Percentiles rank a stretch among this genome's conserved stretches.
Evolutionary conservation across 2,329 filamentous ascomycete species (phyloP).

Genomic region (Stagonosporopsis rhizophila): DNA sequence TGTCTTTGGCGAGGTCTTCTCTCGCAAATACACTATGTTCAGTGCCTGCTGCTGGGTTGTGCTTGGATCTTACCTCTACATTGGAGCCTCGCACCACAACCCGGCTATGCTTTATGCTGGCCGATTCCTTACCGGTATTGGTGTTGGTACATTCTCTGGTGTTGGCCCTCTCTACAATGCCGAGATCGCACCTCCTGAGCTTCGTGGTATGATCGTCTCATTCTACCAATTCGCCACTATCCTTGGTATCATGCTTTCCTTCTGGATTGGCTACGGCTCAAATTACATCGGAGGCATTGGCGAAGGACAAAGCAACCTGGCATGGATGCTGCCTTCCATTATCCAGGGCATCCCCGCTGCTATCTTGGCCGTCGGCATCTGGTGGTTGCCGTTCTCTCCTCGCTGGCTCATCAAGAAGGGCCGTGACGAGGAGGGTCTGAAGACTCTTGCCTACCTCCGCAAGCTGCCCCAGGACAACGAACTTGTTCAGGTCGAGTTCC

Average conservation of each 20-base stretch:
- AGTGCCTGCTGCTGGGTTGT: conserved; percentile 55
- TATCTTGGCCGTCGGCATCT: conserved; percentile 35
- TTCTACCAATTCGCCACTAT: conserved; percentile 42
- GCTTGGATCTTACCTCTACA: conserved; percentile 52
- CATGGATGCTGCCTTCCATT: conserved; percentile 37
- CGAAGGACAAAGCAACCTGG: conserved; percentile 35
- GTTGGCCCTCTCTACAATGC: conserved; percentile 58
- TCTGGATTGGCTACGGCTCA: conserved; percentile 42
- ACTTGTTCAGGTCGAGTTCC: conserved; percentile 54
- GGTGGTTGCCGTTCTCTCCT: conserved; percentile 37
- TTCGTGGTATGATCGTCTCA: conserved; percentile 39
- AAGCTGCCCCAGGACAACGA: conserved; percentile 41
- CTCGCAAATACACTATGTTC: conserved; percentile 62
- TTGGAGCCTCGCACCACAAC: conserved; percentile 52
- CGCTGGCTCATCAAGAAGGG: conserved; percentile 39
- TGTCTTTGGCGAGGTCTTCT: conserved; percentile 59
- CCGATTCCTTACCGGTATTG: conserved; percentile 59
- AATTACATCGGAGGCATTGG: conserved; percentile 55
- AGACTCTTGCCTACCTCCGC: conserved; percentile 38
- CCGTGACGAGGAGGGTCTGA: conserved; percentile 33
- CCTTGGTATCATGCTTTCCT: conserved; percentile 42
- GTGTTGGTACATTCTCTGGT: conserved; percentile 58
- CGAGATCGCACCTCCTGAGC: conserved; percentile 37
- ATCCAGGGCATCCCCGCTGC: conserved; percentile 37
- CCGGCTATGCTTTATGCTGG: conserved; percentile 57